A percentile compares a stretch with the other conserved stretches of the same genome.
These are phyloP conservation scores for Aspergillus hortae DNA, from an alignment of 2,329 filamentous ascomycete species.

Conservation along the genomic window DNA sequence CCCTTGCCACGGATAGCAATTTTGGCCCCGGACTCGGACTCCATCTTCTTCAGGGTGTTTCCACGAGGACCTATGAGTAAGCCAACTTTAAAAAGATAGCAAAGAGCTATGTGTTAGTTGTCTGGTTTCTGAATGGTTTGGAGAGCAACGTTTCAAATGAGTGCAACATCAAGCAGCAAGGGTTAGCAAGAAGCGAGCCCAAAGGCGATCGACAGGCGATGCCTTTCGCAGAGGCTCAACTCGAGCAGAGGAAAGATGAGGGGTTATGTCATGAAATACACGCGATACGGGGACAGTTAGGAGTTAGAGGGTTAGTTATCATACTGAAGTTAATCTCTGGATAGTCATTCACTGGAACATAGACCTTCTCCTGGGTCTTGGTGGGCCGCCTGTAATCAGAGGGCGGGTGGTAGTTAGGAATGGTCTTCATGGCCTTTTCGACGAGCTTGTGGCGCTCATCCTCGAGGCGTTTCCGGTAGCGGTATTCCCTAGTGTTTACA, in stretches of 20 bases:
- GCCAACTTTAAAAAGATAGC: conserved; percentile 80
- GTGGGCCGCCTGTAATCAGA: conserved; percentile 97
- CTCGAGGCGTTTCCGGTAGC: conserved; percentile 95
- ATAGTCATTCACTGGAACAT: conserved; percentile 99
- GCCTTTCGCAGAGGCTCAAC: conserved; percentile 35
- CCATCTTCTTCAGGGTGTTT: conserved; percentile 99
- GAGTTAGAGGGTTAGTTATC: conserved; percentile 98
- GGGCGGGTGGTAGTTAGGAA: conserved; percentile 98
- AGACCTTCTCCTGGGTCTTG: conserved; percentile 99
- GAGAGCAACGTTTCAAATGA: conserved; percentile 19
- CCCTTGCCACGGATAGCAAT: conserved; percentile 99
- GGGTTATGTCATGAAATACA: conserved; percentile 33
- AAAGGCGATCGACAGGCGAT: conserved; percentile 31
- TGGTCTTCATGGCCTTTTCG: conserved; percentile 98
- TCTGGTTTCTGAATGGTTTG: conserved; percentile 37
- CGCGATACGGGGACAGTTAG: conserved; percentile 54
- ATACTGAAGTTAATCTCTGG: conserved; percentile 99
- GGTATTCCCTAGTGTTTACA: conserved; percentile 98
- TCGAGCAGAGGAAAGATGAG: conserved; percentile 34
- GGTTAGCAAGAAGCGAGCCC: conserved; percentile 43
- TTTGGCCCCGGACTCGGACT: conserved; percentile 92
- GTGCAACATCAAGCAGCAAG: conserved; percentile 33
- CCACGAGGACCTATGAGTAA: conserved; percentile 99
- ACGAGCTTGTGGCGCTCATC: conserved; percentile 98
- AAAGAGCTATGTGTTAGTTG: conserved; percentile 88